Conservation (phyloP, 1,284 basidiomycete genomes). For the Caloboletus firmus region DNA sequence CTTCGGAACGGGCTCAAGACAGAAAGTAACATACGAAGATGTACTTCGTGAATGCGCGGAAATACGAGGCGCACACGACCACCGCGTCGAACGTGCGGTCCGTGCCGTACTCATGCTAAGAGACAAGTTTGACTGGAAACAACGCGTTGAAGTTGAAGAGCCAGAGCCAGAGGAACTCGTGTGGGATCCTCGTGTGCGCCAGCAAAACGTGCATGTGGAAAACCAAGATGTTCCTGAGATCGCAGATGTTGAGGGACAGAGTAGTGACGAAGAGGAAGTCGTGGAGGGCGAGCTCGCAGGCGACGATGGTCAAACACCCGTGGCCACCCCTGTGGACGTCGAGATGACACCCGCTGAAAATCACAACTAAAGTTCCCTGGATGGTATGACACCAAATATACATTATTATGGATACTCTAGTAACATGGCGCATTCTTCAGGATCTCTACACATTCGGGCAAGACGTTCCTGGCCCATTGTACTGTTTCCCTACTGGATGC, state of each 20-base stretch:
- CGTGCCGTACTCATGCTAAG: constrained; percentile 69
- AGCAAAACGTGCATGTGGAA: constrained; percentile 18
- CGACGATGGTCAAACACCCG: constrained; percentile 32
- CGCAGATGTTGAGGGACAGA: constrained; percentile 40
- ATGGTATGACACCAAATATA: neutral
- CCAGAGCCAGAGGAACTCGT: constrained; percentile 74
- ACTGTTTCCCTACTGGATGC: constrained; percentile 15
- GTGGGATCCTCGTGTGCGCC: constrained; percentile 54
- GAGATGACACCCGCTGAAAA: constrained; percentile 22
- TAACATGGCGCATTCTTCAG: constrained; percentile 53
- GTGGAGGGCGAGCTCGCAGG: constrained; percentile 37
- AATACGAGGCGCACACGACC: constrained; percentile 67
- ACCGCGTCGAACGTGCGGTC: constrained; percentile 66
- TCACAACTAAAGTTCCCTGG: neutral
- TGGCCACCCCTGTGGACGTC: constrained; percentile 21
- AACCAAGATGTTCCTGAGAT: constrained; percentile 38
- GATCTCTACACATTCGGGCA: constrained; percentile 39
- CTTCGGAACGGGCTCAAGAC: constrained; percentile 18
- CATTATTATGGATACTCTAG: constrained; percentile 16
- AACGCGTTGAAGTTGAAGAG: constrained; percentile 67
- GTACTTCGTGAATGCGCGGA: constrained; percentile 64
- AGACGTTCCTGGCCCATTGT: constrained; percentile 44
- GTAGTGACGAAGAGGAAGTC: constrained; percentile 38
- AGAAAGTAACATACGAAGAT: constrained; percentile 38
- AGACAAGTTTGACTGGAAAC: constrained; percentile 78